Conservation (phyloP, 495 filamentous ascomycete genomes). For the Ramalina peruviana region DNA sequence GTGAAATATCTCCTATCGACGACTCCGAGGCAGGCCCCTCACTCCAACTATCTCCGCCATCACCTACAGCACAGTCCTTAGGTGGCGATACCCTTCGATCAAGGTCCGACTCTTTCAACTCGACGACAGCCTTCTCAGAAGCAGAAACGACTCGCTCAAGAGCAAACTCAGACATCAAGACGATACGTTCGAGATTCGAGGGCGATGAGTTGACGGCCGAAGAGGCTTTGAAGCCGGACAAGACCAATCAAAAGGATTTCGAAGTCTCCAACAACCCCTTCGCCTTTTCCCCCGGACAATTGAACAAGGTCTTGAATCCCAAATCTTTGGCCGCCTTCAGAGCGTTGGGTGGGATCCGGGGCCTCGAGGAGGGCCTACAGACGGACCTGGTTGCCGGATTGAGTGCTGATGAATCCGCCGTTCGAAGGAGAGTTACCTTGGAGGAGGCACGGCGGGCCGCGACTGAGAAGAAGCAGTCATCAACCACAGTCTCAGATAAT, state of each 20-base stretch:
- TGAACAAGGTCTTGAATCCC: slow-evolving; percentile 63
- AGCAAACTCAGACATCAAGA: slow-evolving; percentile 27
- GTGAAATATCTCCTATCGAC: slow-evolving; percentile 10
- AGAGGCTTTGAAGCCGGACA: slow-evolving; percentile 54
- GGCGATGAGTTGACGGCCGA: slow-evolving; percentile 30
- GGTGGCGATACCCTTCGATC: slow-evolving; percentile 38
- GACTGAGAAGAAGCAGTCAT: slow-evolving; percentile 7
- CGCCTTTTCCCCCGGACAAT: slow-evolving; percentile 53
- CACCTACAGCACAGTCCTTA: slow-evolving; percentile 29
- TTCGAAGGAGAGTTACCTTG: slow-evolving; percentile 45
- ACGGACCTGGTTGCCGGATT: slow-evolving; percentile 51
- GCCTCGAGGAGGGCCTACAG: slow-evolving; percentile 53
- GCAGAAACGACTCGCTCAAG: slow-evolving; percentile 30
- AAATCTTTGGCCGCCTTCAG: slow-evolving; percentile 60
- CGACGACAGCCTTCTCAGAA: slow-evolving; percentile 28
- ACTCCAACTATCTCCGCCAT: slow-evolving; percentile 15
- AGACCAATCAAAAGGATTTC: slow-evolving; percentile 50
- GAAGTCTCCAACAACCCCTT: slow-evolving; percentile 53
- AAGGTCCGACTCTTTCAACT: slow-evolving; percentile 34
- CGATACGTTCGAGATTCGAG: slow-evolving; percentile 17
- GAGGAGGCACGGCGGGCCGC: slow-evolving; percentile 35
- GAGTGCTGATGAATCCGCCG: slow-evolving; percentile 47
- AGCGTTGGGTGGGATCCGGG: slow-evolving; percentile 50
- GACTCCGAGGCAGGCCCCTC: slow-evolving; percentile 1
- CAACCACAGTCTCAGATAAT: background rate